A percentile compares a stretch with the other conserved stretches of the same genome.
phyloP scores from a whole-genome alignment of 768 basidiomycete species.

The Boletales sp. region DNA sequence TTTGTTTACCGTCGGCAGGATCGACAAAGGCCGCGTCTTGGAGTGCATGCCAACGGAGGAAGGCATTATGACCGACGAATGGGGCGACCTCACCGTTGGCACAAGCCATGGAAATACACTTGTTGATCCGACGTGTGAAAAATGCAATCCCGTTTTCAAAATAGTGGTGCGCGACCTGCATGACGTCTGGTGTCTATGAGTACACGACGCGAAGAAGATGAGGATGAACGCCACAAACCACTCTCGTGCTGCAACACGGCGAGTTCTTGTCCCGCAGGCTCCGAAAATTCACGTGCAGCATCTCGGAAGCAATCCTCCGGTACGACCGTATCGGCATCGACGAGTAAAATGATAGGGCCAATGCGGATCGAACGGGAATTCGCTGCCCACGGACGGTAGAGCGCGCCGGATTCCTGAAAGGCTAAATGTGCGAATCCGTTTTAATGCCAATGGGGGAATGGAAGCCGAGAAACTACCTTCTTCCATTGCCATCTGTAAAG shows the following conservation, averaged over 20 bases:
- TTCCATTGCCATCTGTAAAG: constrained; percentile 48
- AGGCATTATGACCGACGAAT: constrained; percentile 87
- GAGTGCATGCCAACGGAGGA: constrained; percentile 84
- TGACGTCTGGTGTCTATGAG: constrained; percentile 54
- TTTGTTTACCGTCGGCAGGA: constrained; percentile 50
- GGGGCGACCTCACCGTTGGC: constrained; percentile 77
- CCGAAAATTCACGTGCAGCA: constrained; percentile 79
- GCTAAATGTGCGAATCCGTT: constrained; percentile 33
- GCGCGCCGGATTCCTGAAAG: constrained; percentile 52
- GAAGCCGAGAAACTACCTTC: constrained; percentile 38
- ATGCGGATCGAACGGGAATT: constrained; percentile 73
- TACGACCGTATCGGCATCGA: constrained; percentile 87
- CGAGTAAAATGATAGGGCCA: constrained; percentile 74
- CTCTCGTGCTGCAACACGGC: constrained; percentile 91
- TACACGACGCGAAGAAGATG: neutral
- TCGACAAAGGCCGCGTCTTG: constrained; percentile 83
- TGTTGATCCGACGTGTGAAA: constrained; percentile 86
- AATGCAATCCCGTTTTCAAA: constrained; percentile 89
- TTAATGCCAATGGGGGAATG: constrained; percentile 35
- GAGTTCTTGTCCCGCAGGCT: constrained; percentile 58
- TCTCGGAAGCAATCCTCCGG: constrained; percentile 90
- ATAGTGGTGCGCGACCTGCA: constrained; percentile 87
- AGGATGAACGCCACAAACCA: constrained; percentile 45
- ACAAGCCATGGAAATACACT: constrained; percentile 73
- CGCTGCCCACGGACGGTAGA: constrained; percentile 70